A percentile compares a stretch with the other conserved stretches of the same genome.
Evolutionary conservation across 495 filamentous ascomycete genomes (phyloP).

Genomic region (Chaetomidium leptoderma): DNA sequence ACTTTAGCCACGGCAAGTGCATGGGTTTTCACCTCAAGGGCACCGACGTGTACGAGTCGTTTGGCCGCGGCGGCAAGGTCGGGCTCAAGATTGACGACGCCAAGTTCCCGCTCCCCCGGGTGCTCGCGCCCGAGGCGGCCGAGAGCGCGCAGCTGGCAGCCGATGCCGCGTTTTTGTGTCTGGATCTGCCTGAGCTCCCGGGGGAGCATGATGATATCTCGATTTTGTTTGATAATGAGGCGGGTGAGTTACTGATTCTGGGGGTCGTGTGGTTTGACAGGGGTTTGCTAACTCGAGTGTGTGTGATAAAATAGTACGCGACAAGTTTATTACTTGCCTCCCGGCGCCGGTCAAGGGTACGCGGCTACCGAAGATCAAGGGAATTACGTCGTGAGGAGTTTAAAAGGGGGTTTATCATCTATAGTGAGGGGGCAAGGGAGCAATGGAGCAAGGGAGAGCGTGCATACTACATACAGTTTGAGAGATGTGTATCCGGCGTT

Average conservation of each 20-base stretch:
- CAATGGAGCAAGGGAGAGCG: background rate
- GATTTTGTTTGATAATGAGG: constrained; percentile 72
- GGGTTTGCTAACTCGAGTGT: background rate
- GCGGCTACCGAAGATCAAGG: constrained; percentile 30
- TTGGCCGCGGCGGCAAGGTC: constrained; percentile 60
- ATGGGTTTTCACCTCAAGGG: constrained; percentile 82
- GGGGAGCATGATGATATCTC: constrained; percentile 87
- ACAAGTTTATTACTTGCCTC: constrained; percentile 41
- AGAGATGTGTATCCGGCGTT: constrained; percentile 3
- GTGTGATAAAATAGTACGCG: constrained; percentile 38
- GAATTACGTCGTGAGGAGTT: constrained; percentile 12
- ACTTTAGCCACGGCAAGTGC: constrained; percentile 75
- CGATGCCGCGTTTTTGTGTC: constrained; percentile 65
- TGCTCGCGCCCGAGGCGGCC: constrained; percentile 46
- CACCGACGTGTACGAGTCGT: constrained; percentile 73
- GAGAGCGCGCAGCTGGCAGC: constrained; percentile 28
- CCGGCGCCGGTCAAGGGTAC: constrained; percentile 47
- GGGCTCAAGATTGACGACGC: constrained; percentile 75
- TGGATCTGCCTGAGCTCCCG: constrained; percentile 83
- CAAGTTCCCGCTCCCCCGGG: constrained; percentile 78
- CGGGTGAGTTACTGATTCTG: constrained; percentile 54
- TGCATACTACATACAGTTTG: background rate
- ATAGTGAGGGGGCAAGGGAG: background rate
- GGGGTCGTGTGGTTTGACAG: background rate
- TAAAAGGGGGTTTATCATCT: background rate